A percentile compares a stretch with the other conserved stretches of the same genome.
Evolutionary conservation across 2,329 filamentous ascomycete genomes (phyloP).

Genomic region (Trichoderma sp.): DNA sequence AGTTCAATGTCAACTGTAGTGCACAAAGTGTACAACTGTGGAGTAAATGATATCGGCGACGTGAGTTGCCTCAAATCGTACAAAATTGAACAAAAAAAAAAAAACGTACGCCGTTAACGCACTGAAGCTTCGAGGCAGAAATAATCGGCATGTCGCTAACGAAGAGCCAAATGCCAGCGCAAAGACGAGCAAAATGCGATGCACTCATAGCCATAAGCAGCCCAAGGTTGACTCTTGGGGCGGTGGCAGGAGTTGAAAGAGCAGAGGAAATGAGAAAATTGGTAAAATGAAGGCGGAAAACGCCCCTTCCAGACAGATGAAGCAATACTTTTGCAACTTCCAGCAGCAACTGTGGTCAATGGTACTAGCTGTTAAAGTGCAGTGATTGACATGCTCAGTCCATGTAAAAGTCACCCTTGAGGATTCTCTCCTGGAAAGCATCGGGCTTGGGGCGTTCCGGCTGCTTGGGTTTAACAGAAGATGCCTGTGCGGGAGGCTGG

Average conservation of each 20-base stretch:
- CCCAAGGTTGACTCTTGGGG: background rate
- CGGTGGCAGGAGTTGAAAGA: background rate
- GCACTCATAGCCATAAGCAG: background rate
- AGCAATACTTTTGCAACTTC: background rate
- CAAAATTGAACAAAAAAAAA: background rate
- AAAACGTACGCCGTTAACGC: background rate
- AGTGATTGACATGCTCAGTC: conserved; percentile 51
- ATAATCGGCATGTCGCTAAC: background rate
- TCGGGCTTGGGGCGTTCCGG: conserved; percentile 70
- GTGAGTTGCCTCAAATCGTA: conserved; percentile 9
- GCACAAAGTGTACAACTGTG: background rate
- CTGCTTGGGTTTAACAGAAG: conserved; percentile 43
- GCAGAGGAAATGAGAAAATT: too few species aligned
- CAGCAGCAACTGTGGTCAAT: background rate
- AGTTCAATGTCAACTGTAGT: background rate
- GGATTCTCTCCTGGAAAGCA: conserved; percentile 91
- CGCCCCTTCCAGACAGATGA: background rate
- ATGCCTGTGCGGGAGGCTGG: conserved; percentile 51
- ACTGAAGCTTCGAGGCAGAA: background rate
- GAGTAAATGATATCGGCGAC: background rate
- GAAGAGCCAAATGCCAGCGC: background rate
- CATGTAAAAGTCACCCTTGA: conserved; percentile 98
- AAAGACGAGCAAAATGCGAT: background rate
- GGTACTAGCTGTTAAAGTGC: background rate
- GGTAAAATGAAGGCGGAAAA: background rate